Base-by-base conservation (phyloP, 345 rosid genomes). In the Hibiscus trionum region DNA sequence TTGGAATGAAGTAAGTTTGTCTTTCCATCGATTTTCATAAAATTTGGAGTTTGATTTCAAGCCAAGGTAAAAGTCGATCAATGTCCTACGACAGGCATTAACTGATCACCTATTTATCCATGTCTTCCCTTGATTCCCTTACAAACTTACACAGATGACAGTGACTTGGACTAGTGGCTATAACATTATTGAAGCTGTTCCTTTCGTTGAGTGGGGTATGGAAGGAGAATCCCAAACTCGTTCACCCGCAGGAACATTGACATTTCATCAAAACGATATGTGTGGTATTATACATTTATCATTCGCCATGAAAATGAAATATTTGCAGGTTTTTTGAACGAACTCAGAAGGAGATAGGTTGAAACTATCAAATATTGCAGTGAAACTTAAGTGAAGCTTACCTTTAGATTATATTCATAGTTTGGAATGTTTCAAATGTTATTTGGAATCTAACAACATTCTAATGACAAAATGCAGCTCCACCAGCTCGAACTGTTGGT, bases 161-260 rank as follows among this genome's bases (percentile, higher is more conserved):
- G 62, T 58, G 31, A 58, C 62, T 24, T 58, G 62, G 62, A 26
- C 62, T 24, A 58, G 62, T 58, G 62, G 62, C 14, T 58, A 58
- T 58, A 24, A 24, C 21, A 11, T 26, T 58, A 26, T 58, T 4
- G 62, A 58, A 11, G 33, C 62, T 58, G 62, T 26, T 11, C 62
- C 62, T 24, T 58, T 58, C 35, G n/a, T 58, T 4, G 62, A 58
- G 62, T 58, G 62, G 62, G 62, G 33, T 24, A 24, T 26, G 62
- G 33, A 58, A 58, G 62, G 33, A 58, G 62, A 58, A 58, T 26
- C 62, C 16, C 62, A 58, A 58, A 58, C 35, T 58, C 62, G 62
- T 11, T 58, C 62, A 11, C 62, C 62, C 1, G 62, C 62, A 24
- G 62, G 62, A 58, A 26, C 62, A 58, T 58, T 58, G 62, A 58